Base-by-base conservation (phyloP, 2,329 filamentous ascomycete genomes). In the Talaromyces sp. region DNA sequence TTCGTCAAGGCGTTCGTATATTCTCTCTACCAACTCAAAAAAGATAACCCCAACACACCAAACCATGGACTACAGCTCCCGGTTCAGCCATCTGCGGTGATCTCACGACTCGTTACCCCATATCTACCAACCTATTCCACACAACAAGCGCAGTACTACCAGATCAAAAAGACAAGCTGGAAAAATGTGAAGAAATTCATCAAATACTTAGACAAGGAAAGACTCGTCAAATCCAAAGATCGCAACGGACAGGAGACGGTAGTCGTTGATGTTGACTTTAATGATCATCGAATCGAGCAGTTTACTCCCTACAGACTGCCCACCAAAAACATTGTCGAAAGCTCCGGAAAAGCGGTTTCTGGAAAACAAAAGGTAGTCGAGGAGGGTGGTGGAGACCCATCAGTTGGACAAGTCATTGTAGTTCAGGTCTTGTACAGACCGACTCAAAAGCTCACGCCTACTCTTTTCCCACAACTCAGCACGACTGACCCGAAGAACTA, bases 131-230 rank as follows among this genome's bases (percentile, higher is more conserved):
- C 85, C 22, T 83, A 82, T 72, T 85, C 82, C 11, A 77, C 85
- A 5, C 79, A 82, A 22, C 82, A 87, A 70, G 80, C 81, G 2
- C 83, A 83, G 64, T 85, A 81, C 66, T 83, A 88, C 61, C 85
- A 88, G 68, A 88, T 90, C 75, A 90, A 90, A 72, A 90, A 90
- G 76, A 88, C 87, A 3, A 87, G 84, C 67, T 90, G 86, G 85
- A 90, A 90, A 76, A 90, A 85, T 67, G 83, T 88, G 66, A 88
- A 87, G 72, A 90, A 89, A 69, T 90, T 90, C 73, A 84, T 90
- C 75, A 90, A 90, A 70, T 80, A 84, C 62, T 79, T 90, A 10
- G 87, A 90, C 73, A 90, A 90, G 74, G 78, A 85, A 57, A 74
- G 81, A 19, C 77, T 90, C n/a, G 75, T 89, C 69, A 89, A 87